A percentile compares a stretch with the other conserved stretches of the same genome.
These are phyloP conservation scores for Gilbertella persicaria DNA, from an alignment of 371 early-diverging fungal species.

Conservation along the genomic window DNA sequence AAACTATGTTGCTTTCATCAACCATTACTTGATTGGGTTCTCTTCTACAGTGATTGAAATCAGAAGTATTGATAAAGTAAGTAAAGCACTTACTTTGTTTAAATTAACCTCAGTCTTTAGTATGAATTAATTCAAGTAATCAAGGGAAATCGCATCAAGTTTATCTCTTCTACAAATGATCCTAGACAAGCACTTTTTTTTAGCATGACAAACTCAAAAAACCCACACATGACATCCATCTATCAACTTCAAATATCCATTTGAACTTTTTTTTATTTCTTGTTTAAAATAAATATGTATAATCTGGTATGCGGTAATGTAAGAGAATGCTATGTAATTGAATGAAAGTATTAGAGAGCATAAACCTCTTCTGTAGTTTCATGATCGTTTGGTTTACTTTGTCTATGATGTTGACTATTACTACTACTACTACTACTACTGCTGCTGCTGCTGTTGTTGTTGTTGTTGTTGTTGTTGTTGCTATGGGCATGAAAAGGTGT, in stretches of 20 bases:
- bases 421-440: not conserved
- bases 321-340: not conserved
- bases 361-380: slow-evolving; percentile 17
- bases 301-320: no score
- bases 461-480: not conserved
- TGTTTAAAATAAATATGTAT: no score
- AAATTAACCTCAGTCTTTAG: slow-evolving; percentile 13
- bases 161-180: slow-evolving; percentile 2
- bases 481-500: no score
- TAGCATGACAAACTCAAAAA: slow-evolving; percentile 9
- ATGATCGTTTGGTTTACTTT: slow-evolving; percentile 1
- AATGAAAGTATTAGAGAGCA: slow-evolving; percentile 6
- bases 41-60: slow-evolving; percentile 38
- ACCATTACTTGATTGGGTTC: slow-evolving; percentile 42
- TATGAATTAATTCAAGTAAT: slow-evolving; percentile 24
- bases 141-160: slow-evolving; percentile 15
- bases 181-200: slow-evolving; percentile 12
- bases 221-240: slow-evolving; percentile 10
- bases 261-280: no score
- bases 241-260: slow-evolving; percentile 22
- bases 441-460: not conserved
- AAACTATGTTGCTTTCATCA: slow-evolving; percentile 15
- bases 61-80: slow-evolving; percentile 40
- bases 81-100: not conserved
- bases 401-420: not conserved